A percentile compares a stretch with the other conserved stretches of the same genome.
Evolutionary conservation across 2,329 filamentous ascomycete species (phyloP).

Genomic region (Acrocalymma vagum): DNA sequence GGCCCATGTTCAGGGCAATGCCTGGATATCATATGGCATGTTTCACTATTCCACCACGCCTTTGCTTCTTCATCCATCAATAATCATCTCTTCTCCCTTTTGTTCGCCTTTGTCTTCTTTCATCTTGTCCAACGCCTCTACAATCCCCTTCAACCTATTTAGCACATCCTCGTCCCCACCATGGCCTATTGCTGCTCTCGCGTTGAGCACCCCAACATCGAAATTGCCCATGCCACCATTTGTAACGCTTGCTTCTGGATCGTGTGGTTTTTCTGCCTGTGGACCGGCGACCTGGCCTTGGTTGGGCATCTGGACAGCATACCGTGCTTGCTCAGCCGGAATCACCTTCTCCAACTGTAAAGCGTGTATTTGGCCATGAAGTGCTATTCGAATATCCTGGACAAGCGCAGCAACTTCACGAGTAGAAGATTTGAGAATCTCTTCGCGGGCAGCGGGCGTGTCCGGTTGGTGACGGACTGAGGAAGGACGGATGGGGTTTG

Average conservation of each 20-base stretch:
- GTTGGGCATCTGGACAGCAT: constrained; percentile 4
- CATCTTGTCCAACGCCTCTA: constrained; percentile 54
- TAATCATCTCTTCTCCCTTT: constrained; percentile 23
- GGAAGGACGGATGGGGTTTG: constrained; percentile 61
- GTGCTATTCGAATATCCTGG: constrained; percentile 53
- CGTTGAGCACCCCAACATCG: constrained; percentile 91
- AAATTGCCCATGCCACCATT: constrained; percentile 64
- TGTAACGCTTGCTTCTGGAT: constrained; percentile 40
- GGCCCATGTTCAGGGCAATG: too few relatives aligned
- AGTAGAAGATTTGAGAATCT: constrained; percentile 57
- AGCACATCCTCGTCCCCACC: constrained; percentile 87
- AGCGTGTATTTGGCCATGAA: constrained; percentile 39
- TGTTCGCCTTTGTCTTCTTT: constrained; percentile 20
- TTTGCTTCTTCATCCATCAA: constrained; percentile 26
- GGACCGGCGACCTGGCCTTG: constrained; percentile 14
- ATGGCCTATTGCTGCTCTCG: constrained; percentile 78
- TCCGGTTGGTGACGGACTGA: constrained; percentile 28
- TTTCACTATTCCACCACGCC: not conserved
- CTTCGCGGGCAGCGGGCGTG: constrained; percentile 53
- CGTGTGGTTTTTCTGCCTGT: constrained; percentile 14
- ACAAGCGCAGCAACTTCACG: constrained; percentile 78
- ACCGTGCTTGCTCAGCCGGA: constrained; percentile 33
- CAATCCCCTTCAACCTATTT: constrained; percentile 65
- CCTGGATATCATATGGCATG: too few relatives aligned
- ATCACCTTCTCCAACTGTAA: constrained; percentile 43